Percentiles rank a stretch among this genome's conserved stretches.
Evolutionary conservation across 371 early-diverging fungal genomes (phyloP).

Genomic region (Funneliformis caledonium): DNA sequence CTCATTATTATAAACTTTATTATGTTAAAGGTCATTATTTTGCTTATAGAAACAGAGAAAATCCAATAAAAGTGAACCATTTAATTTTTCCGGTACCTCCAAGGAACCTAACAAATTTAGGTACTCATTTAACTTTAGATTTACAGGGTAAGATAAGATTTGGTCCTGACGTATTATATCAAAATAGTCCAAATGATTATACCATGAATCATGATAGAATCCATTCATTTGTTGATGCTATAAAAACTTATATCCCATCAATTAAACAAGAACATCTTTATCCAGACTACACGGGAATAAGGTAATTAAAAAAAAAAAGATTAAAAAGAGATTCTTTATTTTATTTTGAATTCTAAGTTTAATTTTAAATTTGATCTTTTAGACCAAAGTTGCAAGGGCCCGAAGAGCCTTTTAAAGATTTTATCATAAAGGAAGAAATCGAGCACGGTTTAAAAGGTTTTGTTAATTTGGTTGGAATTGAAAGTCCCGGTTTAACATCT

Average conservation of each 20-base stretch:
- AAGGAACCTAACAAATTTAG: slow-evolving; percentile 71
- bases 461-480: slow-evolving; percentile 83
- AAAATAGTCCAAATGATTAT: slow-evolving; percentile 65
- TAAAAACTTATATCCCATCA: slow-evolving; percentile 67
- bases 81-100: slow-evolving; percentile 90
- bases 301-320: slow-evolving; percentile 49
- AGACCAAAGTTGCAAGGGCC: slow-evolving; percentile 84
- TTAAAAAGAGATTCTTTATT: background rate
- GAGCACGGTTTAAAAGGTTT: slow-evolving; percentile 58
- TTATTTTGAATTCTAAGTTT: background rate
- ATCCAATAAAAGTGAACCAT: slow-evolving; percentile 52
- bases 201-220: slow-evolving; percentile 52
- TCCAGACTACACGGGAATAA: slow-evolving; percentile 82
- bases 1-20: slow-evolving; percentile 47
- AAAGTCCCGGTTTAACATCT: slow-evolving; percentile 89
- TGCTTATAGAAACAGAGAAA: slow-evolving; percentile 51
- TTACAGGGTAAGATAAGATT: slow-evolving; percentile 77
- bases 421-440: slow-evolving; percentile 69
- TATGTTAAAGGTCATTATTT: slow-evolving; percentile 86
- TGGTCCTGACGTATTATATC: slow-evolving; percentile 80
- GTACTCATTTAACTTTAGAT: slow-evolving; percentile 86
- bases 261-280: slow-evolving; percentile 61
- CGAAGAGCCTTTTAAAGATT: slow-evolving; percentile 78
- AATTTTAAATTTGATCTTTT: slow-evolving; percentile 8
- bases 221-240: slow-evolving; percentile 57